Base-by-base conservation (phyloP, 352 stramenopile genomes). In the Globisporangium nodosum region DNA sequence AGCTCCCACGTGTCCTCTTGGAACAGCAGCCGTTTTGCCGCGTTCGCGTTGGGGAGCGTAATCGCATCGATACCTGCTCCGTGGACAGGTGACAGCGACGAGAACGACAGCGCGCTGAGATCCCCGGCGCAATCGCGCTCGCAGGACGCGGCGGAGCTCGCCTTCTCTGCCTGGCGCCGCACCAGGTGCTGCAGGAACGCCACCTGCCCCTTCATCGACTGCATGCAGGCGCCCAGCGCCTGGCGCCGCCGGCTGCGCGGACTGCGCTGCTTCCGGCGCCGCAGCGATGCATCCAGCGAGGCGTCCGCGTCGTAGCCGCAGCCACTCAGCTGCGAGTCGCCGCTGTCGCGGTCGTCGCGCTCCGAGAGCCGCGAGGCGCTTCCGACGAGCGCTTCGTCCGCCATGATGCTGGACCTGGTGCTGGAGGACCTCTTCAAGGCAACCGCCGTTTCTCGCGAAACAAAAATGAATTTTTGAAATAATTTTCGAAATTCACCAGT, bases 131-230 rank as follows among this genome's bases (percentile, higher is more conserved):
- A 42, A 3, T 55, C 48, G 18, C 42, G 24, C 11, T 27, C 24
- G 6, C 15, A 37, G 1, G 31, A 8, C 16, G 12, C n/a, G 24
- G 18, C 43, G 30, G 2, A 50, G 24, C 18, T 52, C 24, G 7
- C 42, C 39, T 59, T 60, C 33, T 55, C 46, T 21, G 7, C 42
- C 20, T 55, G 50, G 15, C 42, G 47, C 35, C 54, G 37, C 39
- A 65, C 46, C 52, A 65, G 39, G 5, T 55, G 21, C 16, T 65
- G 60, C 12, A 65, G 37, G 42, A 65, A 65, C 16, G 42, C 52
- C 45, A 65, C 52, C 40, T 65, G 60, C 1, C 52, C 54, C 33
- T 61, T 65, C 60, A 65, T 65, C 33, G 60, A 65, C 46, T 56
- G 39, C 52, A 65, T 55, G 47, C 60, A 65, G 35, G 46, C 52